Conservation (phyloP, 805 yeast species). For the Hagleromyces aurorensis region DNA sequence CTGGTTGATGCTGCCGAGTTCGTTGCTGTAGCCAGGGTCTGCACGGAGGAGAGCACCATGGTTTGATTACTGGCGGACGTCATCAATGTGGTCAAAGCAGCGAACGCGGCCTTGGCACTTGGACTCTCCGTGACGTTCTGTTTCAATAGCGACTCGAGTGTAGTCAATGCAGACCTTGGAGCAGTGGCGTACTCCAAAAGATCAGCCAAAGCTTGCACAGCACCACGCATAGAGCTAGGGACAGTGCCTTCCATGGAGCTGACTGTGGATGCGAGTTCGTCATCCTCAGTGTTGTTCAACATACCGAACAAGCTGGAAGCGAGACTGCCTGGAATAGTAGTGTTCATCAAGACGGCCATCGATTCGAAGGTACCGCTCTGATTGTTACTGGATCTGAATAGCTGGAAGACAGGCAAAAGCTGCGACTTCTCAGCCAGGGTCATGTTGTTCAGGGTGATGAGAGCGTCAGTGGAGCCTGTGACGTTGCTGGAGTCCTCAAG, state of each 20-base stretch:
- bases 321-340: conserved; percentile 15
- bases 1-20: conserved; percentile 18
- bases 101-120: conserved; percentile 18
- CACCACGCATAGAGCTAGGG: conserved; percentile 10
- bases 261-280: conserved; percentile 11
- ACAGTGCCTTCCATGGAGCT: conserved; percentile 9
- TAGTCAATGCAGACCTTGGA: conserved; percentile 13
- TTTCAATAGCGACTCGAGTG: conserved; percentile 13
- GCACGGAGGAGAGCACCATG: conserved; percentile 14
- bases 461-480: conserved; percentile 19
- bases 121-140: conserved; percentile 18
- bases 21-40: conserved; percentile 11
- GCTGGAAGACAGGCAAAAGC: conserved; percentile 21
- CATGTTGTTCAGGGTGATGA: conserved; percentile 20
- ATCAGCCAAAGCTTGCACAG: conserved; percentile 14
- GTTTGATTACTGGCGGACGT: conserved; percentile 15
- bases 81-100: conserved; percentile 14
- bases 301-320: conserved; percentile 14
- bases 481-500: conserved; percentile 21
- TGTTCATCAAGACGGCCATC: conserved; percentile 15
- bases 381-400: conserved; percentile 18
- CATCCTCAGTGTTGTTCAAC: conserved; percentile 7
- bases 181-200: conserved; percentile 14
- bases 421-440: conserved; percentile 17
- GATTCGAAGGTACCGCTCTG: conserved; percentile 18